phyloP scores from a whole-genome alignment of 768 basidiomycete species.

The Termitomyces sp. region DNA sequence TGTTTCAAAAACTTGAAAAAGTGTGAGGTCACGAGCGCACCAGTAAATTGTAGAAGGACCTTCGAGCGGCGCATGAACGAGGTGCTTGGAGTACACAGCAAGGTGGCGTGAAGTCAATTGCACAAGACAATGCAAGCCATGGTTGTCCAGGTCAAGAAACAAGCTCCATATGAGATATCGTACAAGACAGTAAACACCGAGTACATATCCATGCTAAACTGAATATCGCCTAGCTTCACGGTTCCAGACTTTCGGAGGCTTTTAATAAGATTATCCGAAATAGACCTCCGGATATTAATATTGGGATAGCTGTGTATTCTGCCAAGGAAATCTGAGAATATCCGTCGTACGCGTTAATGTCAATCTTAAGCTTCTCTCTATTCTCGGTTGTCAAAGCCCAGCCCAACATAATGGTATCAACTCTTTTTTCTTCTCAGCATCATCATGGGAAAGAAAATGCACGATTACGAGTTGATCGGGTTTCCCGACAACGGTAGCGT shows the following conservation, averaged over 20 bases:
- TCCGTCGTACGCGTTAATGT: neutral
- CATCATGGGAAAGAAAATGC: neutral
- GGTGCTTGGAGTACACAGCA: too few relatives aligned
- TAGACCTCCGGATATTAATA: neutral
- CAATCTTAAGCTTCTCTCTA: neutral
- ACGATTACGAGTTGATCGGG: neutral
- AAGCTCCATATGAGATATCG: neutral
- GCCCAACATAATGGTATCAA: neutral
- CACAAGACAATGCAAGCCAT: neutral
- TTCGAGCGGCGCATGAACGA: neutral
- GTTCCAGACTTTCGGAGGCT: neutral
- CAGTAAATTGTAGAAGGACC: too few relatives aligned
- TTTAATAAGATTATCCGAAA: neutral
- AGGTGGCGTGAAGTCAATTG: too few relatives aligned
- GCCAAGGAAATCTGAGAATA: constrained; percentile 1
- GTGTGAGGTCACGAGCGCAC: neutral
- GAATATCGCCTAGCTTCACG: neutral
- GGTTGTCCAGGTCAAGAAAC: neutral
- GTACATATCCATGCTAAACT: neutral
- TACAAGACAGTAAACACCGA: neutral
- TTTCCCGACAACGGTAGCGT: neutral
- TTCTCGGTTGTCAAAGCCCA: neutral
- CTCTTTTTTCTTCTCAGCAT: neutral
- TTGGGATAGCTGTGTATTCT: too few relatives aligned
- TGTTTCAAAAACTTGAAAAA: neutral